These are phyloP conservation scores for Prunella vulgaris DNA, from an alignment of 257 asterid species.

Conservation along the genomic window DNA sequence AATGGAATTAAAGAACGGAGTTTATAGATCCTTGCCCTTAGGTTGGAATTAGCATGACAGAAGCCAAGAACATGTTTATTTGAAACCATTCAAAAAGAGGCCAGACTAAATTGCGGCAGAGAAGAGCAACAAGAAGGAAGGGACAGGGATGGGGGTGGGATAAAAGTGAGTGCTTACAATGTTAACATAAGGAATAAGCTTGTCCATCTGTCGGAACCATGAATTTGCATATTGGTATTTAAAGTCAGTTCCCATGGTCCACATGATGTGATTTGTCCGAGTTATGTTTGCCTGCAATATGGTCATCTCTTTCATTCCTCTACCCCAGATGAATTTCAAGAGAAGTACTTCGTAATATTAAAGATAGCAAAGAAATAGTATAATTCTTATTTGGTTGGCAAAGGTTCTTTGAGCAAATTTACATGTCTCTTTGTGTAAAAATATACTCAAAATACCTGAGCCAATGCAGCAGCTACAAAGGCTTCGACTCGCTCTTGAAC, in stretches of 20 bases:
- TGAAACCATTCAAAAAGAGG: not conserved
- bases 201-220: conserved; percentile 57
- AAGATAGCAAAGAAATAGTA: not conserved
- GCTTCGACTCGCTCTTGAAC: conserved; percentile 45
- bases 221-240: conserved; percentile 44
- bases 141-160: not conserved
- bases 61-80: not conserved
- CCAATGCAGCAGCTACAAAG: conserved; percentile 43
- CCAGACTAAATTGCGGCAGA: not conserved
- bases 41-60: not conserved
- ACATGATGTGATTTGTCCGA: conserved; percentile 48
- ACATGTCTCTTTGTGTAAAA: not conserved
- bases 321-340: not conserved
- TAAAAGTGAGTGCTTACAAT: conserved; percentile 33
- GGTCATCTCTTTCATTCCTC: not conserved
- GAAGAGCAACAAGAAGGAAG: not conserved
- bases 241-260: conserved; percentile 53
- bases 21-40: not conserved
- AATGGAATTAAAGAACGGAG: not conserved
- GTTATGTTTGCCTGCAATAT: conserved; percentile 43
- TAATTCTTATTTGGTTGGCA: not conserved
- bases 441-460: conserved; percentile 31
- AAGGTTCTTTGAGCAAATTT: not conserved
- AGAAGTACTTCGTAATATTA: not conserved
- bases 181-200: conserved; percentile 51